Conservation (phyloP, 306 rosid genomes). For the Hippophae rhamnoides region DNA sequence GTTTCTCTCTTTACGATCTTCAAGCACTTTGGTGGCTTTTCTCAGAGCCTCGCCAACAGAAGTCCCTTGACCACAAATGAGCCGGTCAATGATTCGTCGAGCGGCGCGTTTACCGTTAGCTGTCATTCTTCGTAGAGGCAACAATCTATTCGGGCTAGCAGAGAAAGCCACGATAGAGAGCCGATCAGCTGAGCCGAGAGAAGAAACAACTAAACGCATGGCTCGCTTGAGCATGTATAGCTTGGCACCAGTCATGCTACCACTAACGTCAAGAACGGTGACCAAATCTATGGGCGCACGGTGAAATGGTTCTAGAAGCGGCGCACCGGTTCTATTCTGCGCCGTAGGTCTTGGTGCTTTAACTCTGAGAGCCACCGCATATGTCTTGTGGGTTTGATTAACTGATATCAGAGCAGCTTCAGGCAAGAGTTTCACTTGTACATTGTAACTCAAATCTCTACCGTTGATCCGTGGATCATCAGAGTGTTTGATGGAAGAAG, state of each 20-base stretch:
- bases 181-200: conserved; percentile 57
- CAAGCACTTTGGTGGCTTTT: conserved; percentile 57
- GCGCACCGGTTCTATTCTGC: conserved; percentile 10
- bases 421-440: conserved; percentile 58
- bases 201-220: conserved; percentile 64
- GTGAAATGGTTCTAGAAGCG: conserved; percentile 24
- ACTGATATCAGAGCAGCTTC: conserved; percentile 58
- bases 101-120: conserved; percentile 55
- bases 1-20: conserved; percentile 65
- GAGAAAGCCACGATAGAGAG: conserved; percentile 82
- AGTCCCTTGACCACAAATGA: conserved; percentile 36
- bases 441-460: conserved; percentile 36
- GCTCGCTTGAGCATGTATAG: conserved; percentile 75
- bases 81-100: conserved; percentile 51
- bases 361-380: conserved; percentile 55
- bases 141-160: conserved; percentile 33
- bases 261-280: conserved; percentile 65
- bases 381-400: conserved; percentile 41
- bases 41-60: conserved; percentile 48
- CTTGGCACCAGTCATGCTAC: conserved; percentile 63
- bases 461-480: conserved; percentile 20
- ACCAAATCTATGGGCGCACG: conserved; percentile 79
- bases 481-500: conserved; percentile 34
- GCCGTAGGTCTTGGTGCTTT: conserved; percentile 51
- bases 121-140: conserved; percentile 61